Conservation (phyloP, 1,284 basidiomycete genomes). For the Trichosporon sp. region DNA sequence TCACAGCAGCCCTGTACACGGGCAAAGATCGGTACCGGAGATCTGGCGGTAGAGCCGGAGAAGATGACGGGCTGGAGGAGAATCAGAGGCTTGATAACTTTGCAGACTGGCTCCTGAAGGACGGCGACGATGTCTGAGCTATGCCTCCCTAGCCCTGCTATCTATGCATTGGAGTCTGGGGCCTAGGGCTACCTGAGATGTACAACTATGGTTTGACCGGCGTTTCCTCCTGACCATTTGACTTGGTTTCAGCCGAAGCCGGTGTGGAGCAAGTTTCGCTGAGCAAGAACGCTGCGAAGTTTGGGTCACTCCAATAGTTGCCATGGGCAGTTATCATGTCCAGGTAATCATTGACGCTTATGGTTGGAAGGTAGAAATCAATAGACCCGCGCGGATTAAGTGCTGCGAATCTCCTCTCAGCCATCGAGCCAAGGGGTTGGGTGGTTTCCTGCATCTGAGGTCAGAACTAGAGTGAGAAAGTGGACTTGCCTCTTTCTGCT, state of each 20-base stretch:
- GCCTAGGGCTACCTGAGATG: background rate
- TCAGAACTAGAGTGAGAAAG: background rate
- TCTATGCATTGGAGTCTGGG: no score
- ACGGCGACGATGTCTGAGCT: slow-evolving; percentile 37
- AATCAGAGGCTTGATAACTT: slow-evolving; percentile 83
- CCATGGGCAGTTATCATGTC: slow-evolving; percentile 55
- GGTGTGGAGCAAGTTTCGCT: slow-evolving; percentile 46
- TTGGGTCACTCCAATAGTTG: slow-evolving; percentile 51
- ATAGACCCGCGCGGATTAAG: slow-evolving; percentile 57
- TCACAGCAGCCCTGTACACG: slow-evolving; percentile 77
- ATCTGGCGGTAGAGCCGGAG: slow-evolving; percentile 60
- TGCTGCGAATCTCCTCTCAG: slow-evolving; percentile 55
- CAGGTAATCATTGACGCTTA: slow-evolving; percentile 54
- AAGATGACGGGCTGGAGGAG: slow-evolving; percentile 66
- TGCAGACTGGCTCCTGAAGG: slow-evolving; percentile 72
- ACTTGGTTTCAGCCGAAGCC: background rate
- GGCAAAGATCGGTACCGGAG: slow-evolving; percentile 81
- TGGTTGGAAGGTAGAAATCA: slow-evolving; percentile 54
- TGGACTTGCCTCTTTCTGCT: slow-evolving; percentile 46
- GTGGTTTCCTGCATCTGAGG: slow-evolving; percentile 43
- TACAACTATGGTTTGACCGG: background rate
- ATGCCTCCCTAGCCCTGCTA: slow-evolving; percentile 13
- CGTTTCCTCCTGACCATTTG: background rate
- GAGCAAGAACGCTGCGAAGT: slow-evolving; percentile 55
- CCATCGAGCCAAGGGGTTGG: slow-evolving; percentile 42